Base-by-base conservation (phyloP, 345 rosid genomes). In the Psidium friedrichsthalianum region DNA sequence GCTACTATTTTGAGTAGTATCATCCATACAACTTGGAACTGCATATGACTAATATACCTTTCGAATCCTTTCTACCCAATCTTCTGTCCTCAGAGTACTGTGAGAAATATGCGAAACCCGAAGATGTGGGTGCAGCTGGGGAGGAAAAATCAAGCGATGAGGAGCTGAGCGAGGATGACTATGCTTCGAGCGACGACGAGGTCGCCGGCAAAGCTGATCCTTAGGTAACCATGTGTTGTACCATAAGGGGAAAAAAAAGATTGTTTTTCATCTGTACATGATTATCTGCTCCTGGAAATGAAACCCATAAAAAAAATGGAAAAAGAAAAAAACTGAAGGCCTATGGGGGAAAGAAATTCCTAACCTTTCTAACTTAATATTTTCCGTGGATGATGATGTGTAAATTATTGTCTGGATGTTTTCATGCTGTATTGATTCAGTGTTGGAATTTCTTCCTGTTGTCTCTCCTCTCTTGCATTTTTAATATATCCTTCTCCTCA, bases 131-230 rank as follows among this genome's bases (percentile, higher is more conserved):
- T 20, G 87, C 86, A 16, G 94, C 86, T 25, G 83, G 86, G 24
- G 98, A 94, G 85, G 96, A 94, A 56, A 91, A 91, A 69, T 95
- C 98, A 22, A 95, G 99, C 10, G 98, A 95, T 44, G 99, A 95
- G 84, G 99, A 96, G 87, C 86, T 95, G 89, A 96, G 95, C 27
- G 98, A 92, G 87, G 98, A 94, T 49, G 99, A 96, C 52, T 94
- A 90, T 83, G 93, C 83, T 27, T 93, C 98, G 5, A 93, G 92
- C 56, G 96, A 95, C 14, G 96, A 95, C 10, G 92, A 91, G 84
- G 87, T 96, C n/a, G 95, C 94, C 6, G 99, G 98, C 86, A 91
- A 95, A 91, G 94, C 94, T 32, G 98, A 95, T 90, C 98, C 98
- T 82, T 93, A 87, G 87, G 90, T 27, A 74, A 74, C 74, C 6